Conservation (phyloP, 2,329 filamentous ascomycete species). For the Pseudogymnoascus sp. region DNA sequence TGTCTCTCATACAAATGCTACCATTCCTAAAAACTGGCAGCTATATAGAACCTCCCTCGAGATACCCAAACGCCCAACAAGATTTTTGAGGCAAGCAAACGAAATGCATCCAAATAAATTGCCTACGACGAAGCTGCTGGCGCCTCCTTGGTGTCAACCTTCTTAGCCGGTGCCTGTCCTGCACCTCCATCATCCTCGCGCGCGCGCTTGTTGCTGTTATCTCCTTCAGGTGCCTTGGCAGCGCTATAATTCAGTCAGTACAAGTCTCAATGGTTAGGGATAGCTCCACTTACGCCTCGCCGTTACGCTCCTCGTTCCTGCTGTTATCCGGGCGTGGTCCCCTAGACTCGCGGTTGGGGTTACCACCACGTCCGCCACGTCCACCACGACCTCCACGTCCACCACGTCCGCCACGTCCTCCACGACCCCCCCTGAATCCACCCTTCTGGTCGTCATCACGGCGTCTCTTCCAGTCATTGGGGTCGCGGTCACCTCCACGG, state of each 20-base stretch:
- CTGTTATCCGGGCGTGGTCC: slow-evolving; percentile 29
- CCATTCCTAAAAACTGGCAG: slow-evolving; percentile 1
- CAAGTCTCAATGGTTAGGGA: background rate
- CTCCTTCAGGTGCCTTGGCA: slow-evolving; percentile 7
- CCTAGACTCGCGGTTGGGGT: slow-evolving; percentile 29
- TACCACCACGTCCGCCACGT: slow-evolving; percentile 34
- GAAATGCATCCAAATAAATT: slow-evolving; percentile 3
- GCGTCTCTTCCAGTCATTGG: slow-evolving; percentile 56
- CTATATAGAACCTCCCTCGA: slow-evolving; percentile 5
- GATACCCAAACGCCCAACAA: slow-evolving; percentile 7
- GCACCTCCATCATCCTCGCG: slow-evolving; percentile 37
- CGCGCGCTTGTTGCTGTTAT: slow-evolving; percentile 26
- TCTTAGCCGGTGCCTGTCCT: slow-evolving; percentile 50
- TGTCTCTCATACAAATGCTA: slow-evolving; percentile 9
- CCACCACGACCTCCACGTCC: slow-evolving; percentile 38
- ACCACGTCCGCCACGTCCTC: slow-evolving; percentile 31
- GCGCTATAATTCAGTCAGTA: background rate
- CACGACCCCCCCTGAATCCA: slow-evolving; percentile 44
- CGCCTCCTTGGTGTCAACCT: slow-evolving; percentile 40
- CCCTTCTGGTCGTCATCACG: slow-evolving; percentile 53
- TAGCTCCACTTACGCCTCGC: slow-evolving; percentile 26
- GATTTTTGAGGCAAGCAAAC: slow-evolving; percentile 4
- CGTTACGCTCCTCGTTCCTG: slow-evolving; percentile 30
- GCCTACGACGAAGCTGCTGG: slow-evolving; percentile 21
- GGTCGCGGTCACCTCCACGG: slow-evolving; percentile 36